Percentiles rank a stretch among this genome's conserved stretches.
These are phyloP conservation scores for Pyrrhoderma noxium DNA, from an alignment of 1,284 basidiomycete genomes.

Conservation along the genomic window DNA sequence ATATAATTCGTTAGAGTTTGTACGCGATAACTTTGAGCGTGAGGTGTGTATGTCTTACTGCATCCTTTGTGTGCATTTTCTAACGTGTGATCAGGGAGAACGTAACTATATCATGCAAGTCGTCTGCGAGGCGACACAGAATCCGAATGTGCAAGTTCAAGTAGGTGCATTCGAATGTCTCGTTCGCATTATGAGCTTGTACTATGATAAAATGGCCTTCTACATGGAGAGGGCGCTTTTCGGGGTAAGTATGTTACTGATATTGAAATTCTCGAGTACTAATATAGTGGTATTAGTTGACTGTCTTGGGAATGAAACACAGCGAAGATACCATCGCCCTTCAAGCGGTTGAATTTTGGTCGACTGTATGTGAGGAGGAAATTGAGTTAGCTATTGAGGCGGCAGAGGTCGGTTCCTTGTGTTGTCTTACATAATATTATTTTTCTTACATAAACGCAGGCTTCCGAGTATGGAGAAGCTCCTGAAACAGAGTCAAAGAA, in stretches of 20 bases:
- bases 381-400: conserved; percentile 90
- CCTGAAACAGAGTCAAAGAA: conserved; percentile 83
- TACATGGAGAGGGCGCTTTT: conserved; percentile 99
- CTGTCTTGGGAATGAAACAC: conserved; percentile 98
- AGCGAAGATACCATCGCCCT: conserved; percentile 86
- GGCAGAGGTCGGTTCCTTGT: conserved; percentile 58
- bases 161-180: conserved; percentile 93
- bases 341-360: conserved; percentile 99
- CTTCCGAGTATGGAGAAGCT: conserved; percentile 85
- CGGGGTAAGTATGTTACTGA: conserved; percentile 69
- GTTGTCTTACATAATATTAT: conserved; percentile 15
- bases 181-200: conserved; percentile 94
- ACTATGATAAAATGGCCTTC: conserved; percentile 98
- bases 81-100: conserved; percentile 62
- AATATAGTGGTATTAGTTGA: conserved; percentile 50
- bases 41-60: conserved; percentile 51
- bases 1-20: conserved; percentile 96
- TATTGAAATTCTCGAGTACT: background rate
- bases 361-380: conserved; percentile 97
- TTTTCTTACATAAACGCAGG: conserved; percentile 38
- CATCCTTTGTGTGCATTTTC: conserved; percentile 2
- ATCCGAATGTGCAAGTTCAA: conserved; percentile 70
- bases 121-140: conserved; percentile 97
- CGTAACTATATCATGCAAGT: conserved; percentile 99
- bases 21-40: conserved; percentile 95